phyloP scores from a whole-genome alignment of 495 filamentous ascomycete genomes.

The Xylaria intraflava region DNA sequence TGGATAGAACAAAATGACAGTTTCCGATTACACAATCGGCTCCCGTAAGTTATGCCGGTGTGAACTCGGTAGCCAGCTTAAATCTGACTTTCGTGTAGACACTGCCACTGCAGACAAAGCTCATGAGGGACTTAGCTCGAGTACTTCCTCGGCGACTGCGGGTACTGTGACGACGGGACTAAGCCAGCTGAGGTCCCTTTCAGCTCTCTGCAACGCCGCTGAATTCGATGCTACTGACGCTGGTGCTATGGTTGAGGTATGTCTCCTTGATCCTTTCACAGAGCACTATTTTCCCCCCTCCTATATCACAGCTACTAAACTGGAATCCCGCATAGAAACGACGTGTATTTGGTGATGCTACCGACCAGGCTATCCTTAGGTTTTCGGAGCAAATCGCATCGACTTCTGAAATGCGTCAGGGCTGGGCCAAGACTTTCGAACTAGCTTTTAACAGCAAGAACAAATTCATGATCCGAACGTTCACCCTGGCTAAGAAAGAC shows the following conservation, averaged over 20 bases:
- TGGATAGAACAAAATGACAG: conserved; percentile 52
- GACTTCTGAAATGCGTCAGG: conserved; percentile 40
- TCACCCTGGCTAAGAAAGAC: conserved; percentile 31
- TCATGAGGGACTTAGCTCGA: conserved; percentile 30
- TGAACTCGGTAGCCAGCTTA: neutral
- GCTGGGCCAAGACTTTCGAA: conserved; percentile 55
- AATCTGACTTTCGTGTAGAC: conserved; percentile 4
- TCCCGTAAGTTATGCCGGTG: conserved; percentile 5
- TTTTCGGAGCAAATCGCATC: conserved; percentile 55
- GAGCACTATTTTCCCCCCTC: neutral
- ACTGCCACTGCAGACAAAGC: conserved; percentile 35
- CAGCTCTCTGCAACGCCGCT: conserved; percentile 62
- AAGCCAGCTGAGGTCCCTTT: conserved; percentile 44
- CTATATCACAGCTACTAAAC: neutral
- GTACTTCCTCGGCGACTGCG: conserved; percentile 19
- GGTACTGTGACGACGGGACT: conserved; percentile 32
- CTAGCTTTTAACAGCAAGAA: conserved; percentile 74
- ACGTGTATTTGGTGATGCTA: conserved; percentile 63
- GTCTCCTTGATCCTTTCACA: too few relatives aligned
- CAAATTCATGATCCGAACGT: conserved; percentile 60
- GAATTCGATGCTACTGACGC: conserved; percentile 58
- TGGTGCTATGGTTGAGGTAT: conserved; percentile 39
- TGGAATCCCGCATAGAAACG: conserved; percentile 27
- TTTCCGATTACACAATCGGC: conserved; percentile 48
- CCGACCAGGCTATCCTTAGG: conserved; percentile 62